phyloP scores from a whole-genome alignment of 1,284 basidiomycete genomes.

The Leccinum discolor region DNA sequence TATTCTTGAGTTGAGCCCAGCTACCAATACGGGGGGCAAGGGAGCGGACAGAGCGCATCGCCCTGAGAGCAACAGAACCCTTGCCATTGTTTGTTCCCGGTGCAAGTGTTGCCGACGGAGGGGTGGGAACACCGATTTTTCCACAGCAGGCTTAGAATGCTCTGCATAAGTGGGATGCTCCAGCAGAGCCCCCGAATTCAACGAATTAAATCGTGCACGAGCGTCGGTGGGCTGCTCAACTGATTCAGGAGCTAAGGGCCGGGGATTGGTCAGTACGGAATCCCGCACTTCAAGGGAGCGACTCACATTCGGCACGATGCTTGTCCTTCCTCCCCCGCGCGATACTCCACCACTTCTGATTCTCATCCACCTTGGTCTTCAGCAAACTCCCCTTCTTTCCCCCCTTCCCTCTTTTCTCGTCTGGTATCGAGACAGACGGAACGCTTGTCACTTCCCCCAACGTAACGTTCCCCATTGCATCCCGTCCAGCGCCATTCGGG shows the following conservation, averaged over 20 bases:
- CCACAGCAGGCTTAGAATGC: conserved; percentile 10
- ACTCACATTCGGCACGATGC: conserved; percentile 46
- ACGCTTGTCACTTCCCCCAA: conserved; percentile 64
- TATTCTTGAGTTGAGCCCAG: conserved; percentile 60
- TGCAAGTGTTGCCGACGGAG: conserved; percentile 16
- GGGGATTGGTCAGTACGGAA: conserved; percentile 19
- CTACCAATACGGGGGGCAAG: conserved; percentile 64
- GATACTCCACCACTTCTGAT: conserved; percentile 79
- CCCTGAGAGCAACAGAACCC: conserved; percentile 72
- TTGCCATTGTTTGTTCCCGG: conserved; percentile 20
- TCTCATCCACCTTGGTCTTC: conserved; percentile 53
- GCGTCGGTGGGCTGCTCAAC: conserved; percentile 27
- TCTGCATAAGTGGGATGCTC: conserved; percentile 10
- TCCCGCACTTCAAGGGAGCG: not conserved
- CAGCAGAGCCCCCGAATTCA: conserved; percentile 61
- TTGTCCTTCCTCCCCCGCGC: conserved; percentile 53
- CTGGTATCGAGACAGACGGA: conserved; percentile 31
- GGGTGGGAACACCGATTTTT: conserved; percentile 16
- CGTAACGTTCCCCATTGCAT: conserved; percentile 50
- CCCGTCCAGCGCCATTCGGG: conserved; percentile 59
- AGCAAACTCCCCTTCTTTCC: conserved; percentile 23
- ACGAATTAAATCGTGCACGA: conserved; percentile 61
- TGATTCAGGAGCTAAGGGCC: conserved; percentile 47
- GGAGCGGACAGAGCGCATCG: conserved; percentile 72
- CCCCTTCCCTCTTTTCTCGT: conserved; percentile 31